Evolutionary conservation across 371 early-diverging fungal genomes (phyloP), one percentile per base, ranked within the genome.

Genomic region (Mucor velutinosus): DNA sequence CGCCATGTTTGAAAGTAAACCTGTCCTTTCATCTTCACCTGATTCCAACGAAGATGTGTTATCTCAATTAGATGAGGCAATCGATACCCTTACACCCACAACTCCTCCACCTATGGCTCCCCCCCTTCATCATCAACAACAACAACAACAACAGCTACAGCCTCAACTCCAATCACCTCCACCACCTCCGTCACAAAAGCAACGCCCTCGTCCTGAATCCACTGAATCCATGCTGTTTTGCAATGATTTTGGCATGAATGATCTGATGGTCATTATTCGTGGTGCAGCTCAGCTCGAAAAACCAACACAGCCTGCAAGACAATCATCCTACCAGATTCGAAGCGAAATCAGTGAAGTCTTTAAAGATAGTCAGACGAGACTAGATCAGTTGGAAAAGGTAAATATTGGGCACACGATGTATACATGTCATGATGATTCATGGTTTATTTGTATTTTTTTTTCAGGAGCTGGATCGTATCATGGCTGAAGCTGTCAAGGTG

Each of bases 181-280:
- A 35, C 39, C 32, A 37, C 32, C 15, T 35, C 56, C 45, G 7
- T 58, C 12, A 25, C 69, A 27, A 45, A 41, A 56, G 14, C 59
- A 23, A 61, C 61, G 45, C 7, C 39, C 60, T 27, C 62, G 72
- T 15, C 73, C 67, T 12, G 27, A 66, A 51, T 63, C 71, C 1
- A 62, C 70, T 15, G 76, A 82, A 43, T 84, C 84, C 25, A 67
- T 75, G 68, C 53, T 80, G n/a, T 79, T 78, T 29, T 76, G 74
- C 39, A 74, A 82, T 62, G 82, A 84, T 60, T 82, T 84, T 71
- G 82, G 84, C 33, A 76, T 84, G 74, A 79, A 84, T 41, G 84
- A 82, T 47, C 45, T 84, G 12, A 84, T 84, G 84, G 73, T 79
- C 1, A 62, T 84, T 23, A 80, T 84, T 35, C 73, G 84, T 39